phyloP scores from a whole-genome alignment of 2,329 filamentous ascomycete species.

The Endocalyx cinctus region DNA sequence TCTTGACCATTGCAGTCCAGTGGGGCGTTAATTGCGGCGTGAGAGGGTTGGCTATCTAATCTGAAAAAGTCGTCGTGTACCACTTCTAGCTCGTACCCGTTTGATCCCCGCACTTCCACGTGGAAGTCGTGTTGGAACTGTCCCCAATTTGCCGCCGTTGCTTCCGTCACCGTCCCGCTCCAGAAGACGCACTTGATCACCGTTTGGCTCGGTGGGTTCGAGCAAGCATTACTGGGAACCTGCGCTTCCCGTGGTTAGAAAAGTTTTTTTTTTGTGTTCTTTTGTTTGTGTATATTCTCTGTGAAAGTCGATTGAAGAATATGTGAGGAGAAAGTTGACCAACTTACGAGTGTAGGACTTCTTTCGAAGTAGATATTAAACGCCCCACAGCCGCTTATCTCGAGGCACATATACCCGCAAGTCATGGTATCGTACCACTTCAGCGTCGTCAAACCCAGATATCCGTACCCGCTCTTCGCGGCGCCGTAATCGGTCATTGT shows the following conservation, averaged over 20 bases:
- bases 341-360: slow-evolving; percentile 6
- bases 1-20: slow-evolving; percentile 9
- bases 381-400: slow-evolving; percentile 3
- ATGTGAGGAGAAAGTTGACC: not conserved
- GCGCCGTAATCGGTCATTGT: no score
- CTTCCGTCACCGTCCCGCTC: slow-evolving; percentile 1
- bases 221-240: slow-evolving; percentile 4
- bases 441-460: slow-evolving; percentile 6
- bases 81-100: slow-evolving; percentile 6
- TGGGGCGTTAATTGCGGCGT: slow-evolving; percentile 14
- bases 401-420: slow-evolving; percentile 6
- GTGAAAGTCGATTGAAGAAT: not conserved
- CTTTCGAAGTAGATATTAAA: slow-evolving; percentile 13
- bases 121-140: slow-evolving; percentile 4
- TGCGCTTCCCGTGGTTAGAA: no score
- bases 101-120: slow-evolving; percentile 10
- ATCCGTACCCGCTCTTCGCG: no score
- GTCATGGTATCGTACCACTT: slow-evolving; percentile 1
- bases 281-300: not conserved
- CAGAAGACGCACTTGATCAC: slow-evolving; percentile 13
- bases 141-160: slow-evolving; percentile 8
- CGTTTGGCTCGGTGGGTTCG: slow-evolving; percentile 5
- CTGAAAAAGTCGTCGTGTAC: not conserved
- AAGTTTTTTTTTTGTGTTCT: no score
- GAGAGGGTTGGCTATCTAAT: slow-evolving; percentile 4